Conservation (phyloP, 169 alveolate genomes). For the Perkinsus marinus region DNA sequence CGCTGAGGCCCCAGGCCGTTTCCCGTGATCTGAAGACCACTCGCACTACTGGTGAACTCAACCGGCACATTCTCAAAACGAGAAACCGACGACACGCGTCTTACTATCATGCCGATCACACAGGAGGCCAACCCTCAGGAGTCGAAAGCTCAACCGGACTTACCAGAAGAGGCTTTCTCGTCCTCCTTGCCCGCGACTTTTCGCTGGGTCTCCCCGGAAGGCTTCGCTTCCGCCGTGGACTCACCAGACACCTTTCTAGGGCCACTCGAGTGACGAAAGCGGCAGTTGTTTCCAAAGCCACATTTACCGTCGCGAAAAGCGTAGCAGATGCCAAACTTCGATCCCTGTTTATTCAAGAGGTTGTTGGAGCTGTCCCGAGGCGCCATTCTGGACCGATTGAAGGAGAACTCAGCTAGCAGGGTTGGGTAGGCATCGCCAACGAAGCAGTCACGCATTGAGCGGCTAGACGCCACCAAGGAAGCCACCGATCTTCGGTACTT, state of each 20-base stretch:
- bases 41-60: background rate
- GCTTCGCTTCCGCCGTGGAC: background rate
- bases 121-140: background rate
- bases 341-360: background rate
- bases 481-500: background rate
- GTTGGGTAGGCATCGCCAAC: background rate
- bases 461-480: background rate
- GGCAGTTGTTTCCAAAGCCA: background rate
- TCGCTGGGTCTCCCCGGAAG: background rate
- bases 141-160: background rate
- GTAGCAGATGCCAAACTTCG: background rate
- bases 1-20: background rate
- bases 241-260: background rate
- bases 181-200: background rate
- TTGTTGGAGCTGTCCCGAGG: background rate
- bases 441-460: background rate
- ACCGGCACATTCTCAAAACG: background rate
- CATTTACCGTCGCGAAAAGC: background rate
- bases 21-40: background rate
- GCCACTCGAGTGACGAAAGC: background rate
- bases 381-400: background rate
- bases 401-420: background rate
- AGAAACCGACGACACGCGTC: background rate
- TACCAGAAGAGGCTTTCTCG: background rate
- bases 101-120: background rate